phyloP scores from a whole-genome alignment of 2,329 filamentous ascomycete species.

The Cadophora malorum region DNA sequence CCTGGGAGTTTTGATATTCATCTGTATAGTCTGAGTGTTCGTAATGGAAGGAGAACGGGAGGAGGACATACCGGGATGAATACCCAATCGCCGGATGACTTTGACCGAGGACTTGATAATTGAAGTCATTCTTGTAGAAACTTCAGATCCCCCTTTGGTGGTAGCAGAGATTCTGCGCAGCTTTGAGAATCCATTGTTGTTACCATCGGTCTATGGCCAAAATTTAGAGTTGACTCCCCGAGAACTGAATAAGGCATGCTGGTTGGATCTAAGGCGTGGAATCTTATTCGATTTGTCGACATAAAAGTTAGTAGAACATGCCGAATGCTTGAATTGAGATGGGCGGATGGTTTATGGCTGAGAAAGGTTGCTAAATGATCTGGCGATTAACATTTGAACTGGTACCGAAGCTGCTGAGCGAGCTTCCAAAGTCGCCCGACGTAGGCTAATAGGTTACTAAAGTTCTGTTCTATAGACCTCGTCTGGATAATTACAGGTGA shows the following conservation, averaged over 20 bases:
- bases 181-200: too few species aligned
- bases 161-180: not conserved
- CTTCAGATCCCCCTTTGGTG: not conserved
- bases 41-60: not conserved
- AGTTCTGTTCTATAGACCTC: not conserved
- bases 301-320: not conserved
- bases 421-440: not conserved
- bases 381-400: conserved; percentile 1
- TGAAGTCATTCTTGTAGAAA: not conserved
- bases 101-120: not conserved
- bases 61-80: not conserved
- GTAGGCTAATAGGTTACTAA: not conserved
- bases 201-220: not conserved
- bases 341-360: too few species aligned
- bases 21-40: not conserved
- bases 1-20: not conserved
- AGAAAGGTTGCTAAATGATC: not conserved
- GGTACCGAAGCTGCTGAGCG: not conserved
- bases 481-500: too few species aligned
- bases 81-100: not conserved
- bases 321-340: too few species aligned
- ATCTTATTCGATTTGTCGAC: not conserved
- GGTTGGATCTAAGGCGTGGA: not conserved
- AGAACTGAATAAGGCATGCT: not conserved
- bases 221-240: not conserved